Evolutionary conservation across 768 basidiomycete species (phyloP), one percentile per base, ranked within the genome.

Genomic region (Tylopilus sp.): DNA sequence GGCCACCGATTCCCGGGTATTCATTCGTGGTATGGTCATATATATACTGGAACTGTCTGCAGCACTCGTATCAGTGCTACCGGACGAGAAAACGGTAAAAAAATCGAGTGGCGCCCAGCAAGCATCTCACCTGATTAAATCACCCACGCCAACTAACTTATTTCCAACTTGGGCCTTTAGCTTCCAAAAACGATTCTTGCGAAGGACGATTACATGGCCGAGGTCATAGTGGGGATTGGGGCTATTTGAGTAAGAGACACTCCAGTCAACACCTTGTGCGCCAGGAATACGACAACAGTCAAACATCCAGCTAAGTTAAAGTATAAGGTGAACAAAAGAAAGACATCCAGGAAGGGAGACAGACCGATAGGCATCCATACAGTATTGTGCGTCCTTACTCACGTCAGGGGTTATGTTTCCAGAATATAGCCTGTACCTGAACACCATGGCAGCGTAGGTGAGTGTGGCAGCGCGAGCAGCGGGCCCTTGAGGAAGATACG

Each of bases 281-380:
- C 87, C 86, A 2, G 91, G 91, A n/a, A 93, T 75, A 50, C 91
- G 86, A 57, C 82, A 88, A 65, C 89, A 91, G 65, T 93, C 91
- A 57, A 93, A 93, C 91, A 93, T 91, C 91, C 91, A 93, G 43
- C 88, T 89, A 49, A 22, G 22, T 36, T 15, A 10, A 42, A 23
- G 20, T 4, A 21, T 62, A 15, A 59, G n/a, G 40, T 13, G 10
- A 36, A 0, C 23, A 23, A 4, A 18, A 4, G 31, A 41, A 15
- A 4, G 23, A 20, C n/a, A 30, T 8, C 26, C 26, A 3, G 10
- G 41, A 4, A 11, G 9, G 20, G 13, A 52, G 25, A 55, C 72
- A 47, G 56, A 86, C 88, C 89, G 74, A 68, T 86, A 92, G 6
- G 87, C 87, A 62, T 93, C 91, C 91, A 93, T 92, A 64, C 91